Evolutionary conservation across 2,329 filamentous ascomycete genomes (phyloP).

Genomic region (Sporothrix sp.): DNA sequence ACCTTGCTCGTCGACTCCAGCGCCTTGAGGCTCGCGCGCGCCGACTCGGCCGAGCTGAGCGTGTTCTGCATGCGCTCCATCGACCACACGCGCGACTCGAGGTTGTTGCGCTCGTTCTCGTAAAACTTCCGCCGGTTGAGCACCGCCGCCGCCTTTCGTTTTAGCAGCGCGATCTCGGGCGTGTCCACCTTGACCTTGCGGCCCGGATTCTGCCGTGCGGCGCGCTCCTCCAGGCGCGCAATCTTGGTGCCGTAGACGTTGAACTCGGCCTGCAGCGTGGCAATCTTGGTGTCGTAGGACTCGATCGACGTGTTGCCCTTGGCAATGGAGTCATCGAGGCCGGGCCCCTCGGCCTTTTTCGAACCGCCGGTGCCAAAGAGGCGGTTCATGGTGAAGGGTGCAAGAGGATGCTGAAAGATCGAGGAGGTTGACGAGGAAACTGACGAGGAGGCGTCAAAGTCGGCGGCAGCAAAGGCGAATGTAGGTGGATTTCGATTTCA

Average conservation of each 20-base stretch:
- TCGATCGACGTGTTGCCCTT: slow-evolving; percentile 80
- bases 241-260: slow-evolving; percentile 80
- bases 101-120: slow-evolving; percentile 86
- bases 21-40: slow-evolving; percentile 95
- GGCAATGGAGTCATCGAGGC: slow-evolving; percentile 66
- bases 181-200: slow-evolving; percentile 32
- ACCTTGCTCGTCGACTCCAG: slow-evolving; percentile 96
- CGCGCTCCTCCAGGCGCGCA: slow-evolving; percentile 75
- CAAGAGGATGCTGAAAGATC: neutral
- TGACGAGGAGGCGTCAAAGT: no score
- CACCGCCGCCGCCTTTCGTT: slow-evolving; percentile 89
- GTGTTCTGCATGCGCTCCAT: slow-evolving; percentile 98
- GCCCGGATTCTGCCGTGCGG: no score
- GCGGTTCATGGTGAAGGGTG: slow-evolving; percentile 63
- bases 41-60: slow-evolving; percentile 97
- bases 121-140: slow-evolving; percentile 90
- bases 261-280: slow-evolving; percentile 84
- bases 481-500: no score
- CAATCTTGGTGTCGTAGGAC: slow-evolving; percentile 87
- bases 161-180: slow-evolving; percentile 72
- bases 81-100: slow-evolving; percentile 93
- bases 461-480: no score
- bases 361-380: slow-evolving; percentile 66
- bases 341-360: slow-evolving; percentile 76
- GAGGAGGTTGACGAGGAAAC: neutral